A percentile compares a stretch with the other conserved stretches of the same genome.
Conservation (phyloP, 176 grass and related monocot species). For the Phyllostachys edulis region DNA sequence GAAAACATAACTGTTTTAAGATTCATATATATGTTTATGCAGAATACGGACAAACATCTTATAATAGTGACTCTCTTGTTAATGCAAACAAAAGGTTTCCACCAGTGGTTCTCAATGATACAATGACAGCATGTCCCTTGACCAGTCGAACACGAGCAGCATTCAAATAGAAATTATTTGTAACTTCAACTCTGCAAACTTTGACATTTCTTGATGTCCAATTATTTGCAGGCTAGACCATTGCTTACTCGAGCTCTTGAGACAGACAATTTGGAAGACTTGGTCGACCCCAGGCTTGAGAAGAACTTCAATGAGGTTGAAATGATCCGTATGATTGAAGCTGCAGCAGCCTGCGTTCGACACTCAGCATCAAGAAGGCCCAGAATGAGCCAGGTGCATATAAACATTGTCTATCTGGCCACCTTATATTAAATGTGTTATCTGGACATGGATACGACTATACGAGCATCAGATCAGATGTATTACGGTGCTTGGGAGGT, state of each 20-base stretch:
- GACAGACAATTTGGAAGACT: conserved; percentile 54
- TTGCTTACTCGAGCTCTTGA: conserved; percentile 63
- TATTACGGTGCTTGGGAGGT: background rate
- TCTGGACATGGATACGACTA: background rate
- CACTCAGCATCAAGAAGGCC: conserved; percentile 77
- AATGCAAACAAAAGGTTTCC: background rate
- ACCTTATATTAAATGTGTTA: background rate
- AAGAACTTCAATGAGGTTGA: conserved; percentile 65
- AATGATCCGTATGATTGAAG: conserved; percentile 89
- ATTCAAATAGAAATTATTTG: background rate
- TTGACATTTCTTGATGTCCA: background rate
- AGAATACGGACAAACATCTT: background rate
- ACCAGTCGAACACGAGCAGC: background rate
- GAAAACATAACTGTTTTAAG: background rate
- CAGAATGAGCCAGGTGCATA: conserved; percentile 75
- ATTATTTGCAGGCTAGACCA: conserved; percentile 67
- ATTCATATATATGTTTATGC: background rate
- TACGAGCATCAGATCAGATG: background rate
- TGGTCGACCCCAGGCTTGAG: conserved; percentile 65
- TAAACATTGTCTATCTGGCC: background rate
- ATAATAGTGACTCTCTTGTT: background rate
- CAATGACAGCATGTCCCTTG: background rate
- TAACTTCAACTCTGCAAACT: background rate
- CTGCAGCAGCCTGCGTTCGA: conserved; percentile 74
- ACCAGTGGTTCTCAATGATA: background rate